Evolutionary conservation across 306 rosid genomes (phyloP), one percentile per base, ranked within the genome.

Genomic region (Gastrolobium villosum): DNA sequence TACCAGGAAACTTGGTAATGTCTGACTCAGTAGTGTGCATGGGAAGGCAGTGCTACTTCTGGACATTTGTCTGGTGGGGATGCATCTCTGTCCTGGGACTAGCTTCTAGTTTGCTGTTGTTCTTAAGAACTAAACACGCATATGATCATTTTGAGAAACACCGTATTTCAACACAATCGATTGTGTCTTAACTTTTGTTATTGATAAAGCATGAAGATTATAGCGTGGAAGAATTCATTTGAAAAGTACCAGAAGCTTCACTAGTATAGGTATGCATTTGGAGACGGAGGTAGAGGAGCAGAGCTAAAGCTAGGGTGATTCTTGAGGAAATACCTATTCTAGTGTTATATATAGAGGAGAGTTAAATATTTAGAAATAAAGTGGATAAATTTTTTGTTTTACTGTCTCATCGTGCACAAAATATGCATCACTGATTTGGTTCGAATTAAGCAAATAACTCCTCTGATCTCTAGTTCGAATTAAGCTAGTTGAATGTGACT

Each of bases 51-150:
- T 92, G 98, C 75, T 95, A 91, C 80, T 91, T 86, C 84, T 77
- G 87, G 52, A 95, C 97, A 1, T 95, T 95, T 84, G 74, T 92
- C 53, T 80, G 82, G 84, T 95, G 97, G 97, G 98, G 88, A 44
- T 89, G 97, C 88, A 70, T 86, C 54, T 92, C 99, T 32, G 64
- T 92, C 73, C 10, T 91, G 14, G 99, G 99, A 39, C 75, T 92
- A 45, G 84, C 65, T 79, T 89, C 88, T 20, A 92, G 97, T 63
- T 6, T 82, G 34, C 72, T 90, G 8, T 77, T 95, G 49, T 92
- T 89, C 79, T 80, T 88, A 3, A 88, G 99, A 88, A 94, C 99
- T 6, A 88, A 79, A 62, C 90, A 86, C 48, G 95, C 97, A 1
- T 94, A 94, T 77, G 85, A 89, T 13, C 84, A 61, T 82, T 92